Evolutionary conservation across 202 grass and related monocot genomes (phyloP).

Genomic region (Alloteropsis angusta): DNA sequence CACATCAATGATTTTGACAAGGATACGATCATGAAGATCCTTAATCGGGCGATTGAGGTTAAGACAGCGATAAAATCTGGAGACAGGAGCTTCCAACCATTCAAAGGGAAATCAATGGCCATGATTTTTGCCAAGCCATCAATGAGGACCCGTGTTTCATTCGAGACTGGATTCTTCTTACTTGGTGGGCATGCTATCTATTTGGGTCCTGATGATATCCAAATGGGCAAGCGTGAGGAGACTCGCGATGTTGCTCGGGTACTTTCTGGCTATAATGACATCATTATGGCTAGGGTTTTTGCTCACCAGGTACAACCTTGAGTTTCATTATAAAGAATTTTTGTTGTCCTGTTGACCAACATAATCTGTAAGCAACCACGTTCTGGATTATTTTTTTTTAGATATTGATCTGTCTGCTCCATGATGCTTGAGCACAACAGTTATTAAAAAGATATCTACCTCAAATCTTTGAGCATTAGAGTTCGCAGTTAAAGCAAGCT

Average conservation of each 20-base stretch:
- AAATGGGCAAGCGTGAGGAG: conserved; percentile 97
- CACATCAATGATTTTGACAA: conserved; percentile 93
- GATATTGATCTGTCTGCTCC: background rate
- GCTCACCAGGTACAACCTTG: conserved; percentile 58
- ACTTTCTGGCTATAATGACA: conserved; percentile 89
- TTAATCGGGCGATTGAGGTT: conserved; percentile 69
- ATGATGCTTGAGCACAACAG: background rate
- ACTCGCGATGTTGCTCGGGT: conserved; percentile 94
- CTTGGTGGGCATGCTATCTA: conserved; percentile 94
- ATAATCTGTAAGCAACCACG: background rate
- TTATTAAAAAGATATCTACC: background rate
- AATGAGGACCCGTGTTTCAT: conserved; percentile 96
- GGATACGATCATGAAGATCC: conserved; percentile 75
- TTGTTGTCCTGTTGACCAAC: background rate
- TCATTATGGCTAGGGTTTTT: conserved; percentile 94
- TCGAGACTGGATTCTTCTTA: conserved; percentile 92
- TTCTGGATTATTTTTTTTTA: background rate
- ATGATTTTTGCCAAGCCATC: conserved; percentile 98
- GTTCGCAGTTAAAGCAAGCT: background rate
- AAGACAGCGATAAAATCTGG: conserved; percentile 81
- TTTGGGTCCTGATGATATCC: conserved; percentile 91
- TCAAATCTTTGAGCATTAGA: background rate
- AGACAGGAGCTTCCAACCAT: conserved; percentile 80
- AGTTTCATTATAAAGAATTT: conserved; percentile 1
- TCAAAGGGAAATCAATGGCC: conserved; percentile 94